A percentile compares a stretch with the other conserved stretches of the same genome.
Evolutionary conservation across 2,329 filamentous ascomycete species (phyloP).

Genomic region (Paradendryphiella salina): DNA sequence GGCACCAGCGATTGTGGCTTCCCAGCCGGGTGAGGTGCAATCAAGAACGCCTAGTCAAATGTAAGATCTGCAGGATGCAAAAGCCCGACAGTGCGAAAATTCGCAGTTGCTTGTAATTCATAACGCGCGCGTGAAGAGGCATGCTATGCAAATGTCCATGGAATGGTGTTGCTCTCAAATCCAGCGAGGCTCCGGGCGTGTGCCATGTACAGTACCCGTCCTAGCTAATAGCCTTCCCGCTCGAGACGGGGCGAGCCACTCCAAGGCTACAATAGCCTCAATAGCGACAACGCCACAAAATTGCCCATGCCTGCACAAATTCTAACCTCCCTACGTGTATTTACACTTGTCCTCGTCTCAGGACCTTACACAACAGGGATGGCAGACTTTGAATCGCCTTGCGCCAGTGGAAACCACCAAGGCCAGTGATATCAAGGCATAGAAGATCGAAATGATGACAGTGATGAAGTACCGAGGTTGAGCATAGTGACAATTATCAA

Average conservation of each 20-base stretch:
- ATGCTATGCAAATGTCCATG: neutral
- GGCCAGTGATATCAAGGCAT: too few species aligned
- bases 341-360: too few species aligned
- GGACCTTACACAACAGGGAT: too few species aligned
- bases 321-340: too few species aligned
- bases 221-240: neutral
- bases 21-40: neutral
- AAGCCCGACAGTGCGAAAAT: neutral
- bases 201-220: too few species aligned
- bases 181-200: neutral
- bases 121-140: neutral
- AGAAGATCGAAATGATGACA: too few species aligned
- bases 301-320: too few species aligned
- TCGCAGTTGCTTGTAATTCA: neutral
- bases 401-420: too few species aligned
- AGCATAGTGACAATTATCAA: too few species aligned
- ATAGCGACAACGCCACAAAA: neutral
- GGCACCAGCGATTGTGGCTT: neutral
- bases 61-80: neutral
- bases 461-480: too few species aligned
- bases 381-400: too few species aligned
- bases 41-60: neutral
- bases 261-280: neutral
- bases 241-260: neutral
- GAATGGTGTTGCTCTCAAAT: too few species aligned